Conservation (phyloP, 1,284 basidiomycete genomes). For the Erythrobasidium hasegawianum region DNA sequence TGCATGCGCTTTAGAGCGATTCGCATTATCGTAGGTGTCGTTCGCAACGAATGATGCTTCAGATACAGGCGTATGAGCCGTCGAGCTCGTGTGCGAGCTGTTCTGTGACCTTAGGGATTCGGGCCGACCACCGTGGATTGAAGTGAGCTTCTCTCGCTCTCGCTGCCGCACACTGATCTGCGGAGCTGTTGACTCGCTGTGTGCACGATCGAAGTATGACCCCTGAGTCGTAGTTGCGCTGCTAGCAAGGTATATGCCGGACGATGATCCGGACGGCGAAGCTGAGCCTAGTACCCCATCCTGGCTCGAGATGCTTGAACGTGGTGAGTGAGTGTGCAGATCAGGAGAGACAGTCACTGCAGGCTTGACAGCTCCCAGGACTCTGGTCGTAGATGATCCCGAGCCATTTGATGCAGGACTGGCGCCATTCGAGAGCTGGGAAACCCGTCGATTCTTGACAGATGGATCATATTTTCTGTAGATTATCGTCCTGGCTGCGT, state of each 20-base stretch:
- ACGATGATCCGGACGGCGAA: background rate
- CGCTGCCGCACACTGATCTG: conserved; percentile 14
- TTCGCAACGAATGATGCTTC: too few species aligned
- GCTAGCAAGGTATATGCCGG: background rate
- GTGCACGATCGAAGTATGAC: conserved; percentile 19
- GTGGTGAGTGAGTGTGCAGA: background rate
- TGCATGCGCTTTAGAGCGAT: too few species aligned
- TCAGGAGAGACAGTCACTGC: background rate
- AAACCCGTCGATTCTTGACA: conserved; percentile 1
- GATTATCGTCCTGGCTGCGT: conserved; percentile 4
- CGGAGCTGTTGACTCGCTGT: conserved; percentile 27
- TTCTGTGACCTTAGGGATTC: too few species aligned
- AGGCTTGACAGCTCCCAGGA: conserved; percentile 13
- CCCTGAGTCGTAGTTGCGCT: background rate
- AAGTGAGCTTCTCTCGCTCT: conserved; percentile 14
- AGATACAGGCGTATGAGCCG: too few species aligned
- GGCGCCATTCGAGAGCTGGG: conserved; percentile 19
- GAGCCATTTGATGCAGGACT: conserved; percentile 4
- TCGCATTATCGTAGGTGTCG: too few species aligned
- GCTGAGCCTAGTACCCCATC: background rate
- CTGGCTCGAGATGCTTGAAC: conserved; percentile 5
- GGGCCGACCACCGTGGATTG: background rate
- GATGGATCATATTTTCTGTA: conserved; percentile 22
- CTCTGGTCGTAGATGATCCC: conserved; percentile 3
- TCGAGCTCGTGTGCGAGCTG: too few species aligned